Evolutionary conservation across 2,329 filamentous ascomycete species (phyloP).

Genomic region (Ophioceras dolichostomum): DNA sequence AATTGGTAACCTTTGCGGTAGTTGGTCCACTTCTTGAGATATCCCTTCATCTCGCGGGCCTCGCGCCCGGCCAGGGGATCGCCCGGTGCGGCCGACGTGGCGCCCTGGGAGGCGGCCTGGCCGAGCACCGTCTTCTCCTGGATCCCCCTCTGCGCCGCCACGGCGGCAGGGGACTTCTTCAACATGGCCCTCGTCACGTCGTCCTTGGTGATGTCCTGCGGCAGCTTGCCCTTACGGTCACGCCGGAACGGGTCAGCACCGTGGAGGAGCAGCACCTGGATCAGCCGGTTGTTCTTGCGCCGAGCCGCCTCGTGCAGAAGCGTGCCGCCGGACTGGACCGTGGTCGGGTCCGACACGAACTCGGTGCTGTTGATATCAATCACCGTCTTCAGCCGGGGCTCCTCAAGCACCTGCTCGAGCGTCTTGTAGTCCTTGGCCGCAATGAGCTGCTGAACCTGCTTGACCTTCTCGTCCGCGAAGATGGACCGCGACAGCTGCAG

Average conservation of each 20-base stretch:
- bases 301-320: conserved; percentile 87
- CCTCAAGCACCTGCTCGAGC: conserved; percentile 69
- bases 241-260: conserved; percentile 92
- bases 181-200: conserved; percentile 78
- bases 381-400: conserved; percentile 72
- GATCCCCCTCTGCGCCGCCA: conserved; percentile 86
- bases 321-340: conserved; percentile 75
- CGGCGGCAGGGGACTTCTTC: conserved; percentile 88
- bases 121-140: conserved; percentile 95
- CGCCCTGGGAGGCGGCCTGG: conserved; percentile 48
- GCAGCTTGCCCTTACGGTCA: conserved; percentile 88
- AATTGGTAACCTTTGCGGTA: conserved; percentile 96
- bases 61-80: conserved; percentile 67
- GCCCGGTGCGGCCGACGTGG: conserved; percentile 37
- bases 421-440: conserved; percentile 60
- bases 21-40: conserved; percentile 99
- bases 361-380: conserved; percentile 90
- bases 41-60: conserved; percentile 93
- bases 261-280: conserved; percentile 82
- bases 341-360: conserved; percentile 68
- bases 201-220: conserved; percentile 93
- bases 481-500: conserved; percentile 82
- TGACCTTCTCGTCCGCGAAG: conserved; percentile 77
- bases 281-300: conserved; percentile 74
- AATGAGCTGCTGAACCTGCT: conserved; percentile 72